phyloP scores from a whole-genome alignment of 495 filamentous ascomycete genomes.

The Cryomyces antarcticus region DNA sequence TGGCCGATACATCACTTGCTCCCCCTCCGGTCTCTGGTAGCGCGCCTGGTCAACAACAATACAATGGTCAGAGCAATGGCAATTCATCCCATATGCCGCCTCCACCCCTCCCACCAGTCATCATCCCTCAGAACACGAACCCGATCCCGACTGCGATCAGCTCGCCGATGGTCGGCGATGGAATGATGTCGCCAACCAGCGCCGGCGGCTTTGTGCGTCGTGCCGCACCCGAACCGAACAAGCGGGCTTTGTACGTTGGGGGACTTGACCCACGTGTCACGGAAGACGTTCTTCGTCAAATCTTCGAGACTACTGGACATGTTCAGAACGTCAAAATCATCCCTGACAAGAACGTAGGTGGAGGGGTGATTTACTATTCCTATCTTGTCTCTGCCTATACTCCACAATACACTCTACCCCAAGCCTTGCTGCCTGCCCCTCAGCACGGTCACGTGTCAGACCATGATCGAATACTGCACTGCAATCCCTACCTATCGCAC shows the following conservation, averaged over 20 bases:
- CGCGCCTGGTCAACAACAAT: slow-evolving; percentile 16
- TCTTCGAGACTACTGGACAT: slow-evolving; percentile 96
- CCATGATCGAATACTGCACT: no score
- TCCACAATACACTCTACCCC: no score
- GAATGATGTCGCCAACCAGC: slow-evolving; percentile 64
- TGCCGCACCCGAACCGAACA: slow-evolving; percentile 93
- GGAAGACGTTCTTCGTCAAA: slow-evolving; percentile 90
- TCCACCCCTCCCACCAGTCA: slow-evolving; percentile 67
- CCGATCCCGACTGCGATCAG: slow-evolving; percentile 82
- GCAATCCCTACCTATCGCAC: no score
- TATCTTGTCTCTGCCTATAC: no score
- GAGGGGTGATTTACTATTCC: no score
- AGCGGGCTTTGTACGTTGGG: slow-evolving; percentile 90
- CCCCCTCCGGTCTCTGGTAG: slow-evolving; percentile 13
- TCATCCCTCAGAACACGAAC: slow-evolving; percentile 92
- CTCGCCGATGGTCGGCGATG: slow-evolving; percentile 23
- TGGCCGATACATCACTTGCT: slow-evolving; percentile 10
- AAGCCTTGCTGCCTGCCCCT: no score
- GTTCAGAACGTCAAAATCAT: slow-evolving; percentile 99
- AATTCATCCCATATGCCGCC: slow-evolving; percentile 61
- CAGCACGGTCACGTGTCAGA: no score
- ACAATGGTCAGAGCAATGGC: slow-evolving; percentile 10
- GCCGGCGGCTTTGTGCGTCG: slow-evolving; percentile 64
- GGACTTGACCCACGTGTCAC: slow-evolving; percentile 89
- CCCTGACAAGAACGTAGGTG: slow-evolving; percentile 88